Base-by-base conservation (phyloP, 148 eudicot genomes). In the Heliamphora exappendiculata region DNA sequence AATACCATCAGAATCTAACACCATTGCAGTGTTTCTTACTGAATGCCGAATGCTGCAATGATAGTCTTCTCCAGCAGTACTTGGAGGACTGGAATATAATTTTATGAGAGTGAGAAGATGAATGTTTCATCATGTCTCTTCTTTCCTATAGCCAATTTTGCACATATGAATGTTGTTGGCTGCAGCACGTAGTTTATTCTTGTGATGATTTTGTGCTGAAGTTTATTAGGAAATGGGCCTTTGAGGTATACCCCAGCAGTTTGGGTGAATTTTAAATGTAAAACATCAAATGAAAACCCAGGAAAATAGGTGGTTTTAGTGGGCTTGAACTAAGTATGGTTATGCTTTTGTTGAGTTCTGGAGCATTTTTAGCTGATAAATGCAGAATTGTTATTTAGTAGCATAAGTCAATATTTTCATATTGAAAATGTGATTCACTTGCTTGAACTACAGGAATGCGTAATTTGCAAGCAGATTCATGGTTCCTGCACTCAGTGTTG, bases 401-500 rank as follows among this genome's bases (percentile, higher is more conserved):
- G 11, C 0, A 41, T 57, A 57, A n/a, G n/a, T 20, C 29, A 63
- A 28, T 49, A 13, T 45, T 47, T 26, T 16, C 7, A 33, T 11
- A 51, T 55, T 55, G 65, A 64, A 42, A 70, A 16, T 64, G 24
- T 19, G 20, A 42, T 42, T 41, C 70, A 31, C 42, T 22, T 59
- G 54, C 60, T 75, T 65, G 67, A 58, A 60, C 34, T 77, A 77
- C 91, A 95, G 99, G 82, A 72, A 81, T 95, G 99, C 37, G 82
- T 85, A 34, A 85, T 95, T 72, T 95, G 99, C 85, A 83, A 87
- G 77, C 99, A 95, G 85, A 80, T 63, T 77, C 99, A 91, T 75
- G 99, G 99, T 75, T 93, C 99, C 64, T 93, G 99, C 88, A 88
- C 82, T n/a, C 93, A 91, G 66, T 95, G 99, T 81, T 91, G 89